Evolutionary conservation across 805 yeast species (phyloP), one percentile per base, ranked within the genome.

Genomic region (Metschnikowia matae): DNA sequence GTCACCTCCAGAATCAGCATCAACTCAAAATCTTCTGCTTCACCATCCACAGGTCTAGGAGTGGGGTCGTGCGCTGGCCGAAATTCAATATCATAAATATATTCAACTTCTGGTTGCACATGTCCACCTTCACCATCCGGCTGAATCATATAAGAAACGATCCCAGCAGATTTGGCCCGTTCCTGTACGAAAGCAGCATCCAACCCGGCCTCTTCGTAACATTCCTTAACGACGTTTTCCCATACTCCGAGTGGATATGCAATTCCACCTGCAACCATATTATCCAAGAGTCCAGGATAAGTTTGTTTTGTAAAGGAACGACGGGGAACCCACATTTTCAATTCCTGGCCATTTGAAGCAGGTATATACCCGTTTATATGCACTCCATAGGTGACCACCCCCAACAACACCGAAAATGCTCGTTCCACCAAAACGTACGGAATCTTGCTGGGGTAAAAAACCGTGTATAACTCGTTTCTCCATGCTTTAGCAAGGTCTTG

Each of bases 251-350:
- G 73, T 0, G 96, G 96, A 64, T 84, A 76, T 0, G 96, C 97
- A 3, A 94, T 61, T 0, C 99, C 99, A 1, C 99, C 99, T 0
- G 96, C 99, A 6, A 94, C 87, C 0, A 96, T 89, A 65, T 91
- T 92, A 65, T 94, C 99, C 36, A 91, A 76, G 87, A 82, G 85
- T 0, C 87, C 86, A 0, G 99, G 98, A 70, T 81, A 92, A 0
- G 99, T 94, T 15, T 85, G 85, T 65, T 94, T 94, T 1, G 82
- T 76, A 4, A 72, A 65, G 0, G 97, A 78, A 56, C 99, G 72
- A 53, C 89, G 71, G 0, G 99, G 96, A 8, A 92, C 77, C 98
- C 98, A 94, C 51, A 86, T 59, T 58, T 80, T 78, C 32, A 78
- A 54, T 33, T 71, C 68, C 1, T 78, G 77, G 37, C 72, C 67